Conservation (phyloP, 2,329 filamentous ascomycete species). For the Diaporthe sp. region DNA sequence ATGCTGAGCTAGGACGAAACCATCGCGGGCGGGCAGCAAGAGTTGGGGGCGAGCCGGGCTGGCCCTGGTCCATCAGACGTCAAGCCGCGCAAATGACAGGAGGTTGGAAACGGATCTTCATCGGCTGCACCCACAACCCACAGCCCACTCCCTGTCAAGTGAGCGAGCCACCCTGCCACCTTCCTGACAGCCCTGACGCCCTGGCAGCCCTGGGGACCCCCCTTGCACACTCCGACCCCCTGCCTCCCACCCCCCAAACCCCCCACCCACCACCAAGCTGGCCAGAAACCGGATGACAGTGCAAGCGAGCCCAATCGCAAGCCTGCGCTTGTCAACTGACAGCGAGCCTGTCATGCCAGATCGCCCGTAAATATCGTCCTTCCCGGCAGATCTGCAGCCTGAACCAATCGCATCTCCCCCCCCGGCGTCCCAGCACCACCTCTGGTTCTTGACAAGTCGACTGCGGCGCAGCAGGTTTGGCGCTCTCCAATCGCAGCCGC, state of each 20-base stretch:
- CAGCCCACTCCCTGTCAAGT: neutral
- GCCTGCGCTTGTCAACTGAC: slow-evolving; percentile 35
- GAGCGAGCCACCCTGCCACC: no score
- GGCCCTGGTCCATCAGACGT: slow-evolving; percentile 12
- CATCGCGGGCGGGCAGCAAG: slow-evolving; percentile 14
- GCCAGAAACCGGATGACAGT: slow-evolving; percentile 37
- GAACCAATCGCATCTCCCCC: slow-evolving; percentile 34
- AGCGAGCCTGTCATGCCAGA: slow-evolving; percentile 36
- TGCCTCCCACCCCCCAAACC: neutral
- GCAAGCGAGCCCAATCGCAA: slow-evolving; percentile 34
- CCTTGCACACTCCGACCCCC: neutral
- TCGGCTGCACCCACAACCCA: slow-evolving; percentile 27
- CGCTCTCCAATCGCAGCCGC: slow-evolving; percentile 30
- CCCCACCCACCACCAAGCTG: slow-evolving; percentile 16
- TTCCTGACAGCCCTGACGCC: neutral
- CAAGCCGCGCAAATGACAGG: slow-evolving; percentile 33
- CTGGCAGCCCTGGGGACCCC: neutral
- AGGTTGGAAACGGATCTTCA: slow-evolving; percentile 35
- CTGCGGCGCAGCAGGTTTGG: slow-evolving; percentile 17
- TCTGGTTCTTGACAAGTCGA: slow-evolving; percentile 29
- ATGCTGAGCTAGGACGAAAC: slow-evolving; percentile 30
- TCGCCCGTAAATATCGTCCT: slow-evolving; percentile 34
- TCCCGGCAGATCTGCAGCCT: slow-evolving; percentile 36
- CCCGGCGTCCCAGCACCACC: slow-evolving; percentile 22
- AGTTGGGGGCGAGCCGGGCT: neutral